These are phyloP conservation scores for Ustilago bromivora DNA, from an alignment of 1,284 basidiomycete genomes.

Conservation along the genomic window DNA sequence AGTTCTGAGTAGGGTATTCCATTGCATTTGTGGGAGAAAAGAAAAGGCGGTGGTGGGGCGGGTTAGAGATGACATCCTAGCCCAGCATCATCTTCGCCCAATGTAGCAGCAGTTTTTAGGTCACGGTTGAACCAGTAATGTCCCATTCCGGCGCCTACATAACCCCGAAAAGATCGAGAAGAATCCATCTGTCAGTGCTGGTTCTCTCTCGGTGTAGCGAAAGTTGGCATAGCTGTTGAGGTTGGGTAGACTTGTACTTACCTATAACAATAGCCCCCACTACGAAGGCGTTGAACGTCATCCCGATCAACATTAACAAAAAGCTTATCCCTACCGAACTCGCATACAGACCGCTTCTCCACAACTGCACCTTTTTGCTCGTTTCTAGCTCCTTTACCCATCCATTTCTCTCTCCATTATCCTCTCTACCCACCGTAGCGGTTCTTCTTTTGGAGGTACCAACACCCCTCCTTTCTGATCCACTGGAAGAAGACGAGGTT, in stretches of 20 bases:
- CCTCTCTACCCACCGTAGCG: neutral
- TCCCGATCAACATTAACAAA: slow-evolving; percentile 57
- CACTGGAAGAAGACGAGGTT: neutral
- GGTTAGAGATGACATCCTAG: slow-evolving; percentile 6
- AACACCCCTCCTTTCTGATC: neutral
- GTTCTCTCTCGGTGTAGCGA: too few relatives aligned
- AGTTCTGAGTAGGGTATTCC: neutral
- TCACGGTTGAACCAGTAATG: slow-evolving; percentile 46
- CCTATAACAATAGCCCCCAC: slow-evolving; percentile 54
- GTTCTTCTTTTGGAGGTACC: slow-evolving; percentile 10
- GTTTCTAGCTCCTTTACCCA: slow-evolving; percentile 23
- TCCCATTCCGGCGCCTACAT: slow-evolving; percentile 38
- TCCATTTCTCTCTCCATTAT: neutral
- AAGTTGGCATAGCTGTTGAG: too few relatives aligned
- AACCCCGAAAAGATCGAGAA: too few relatives aligned
- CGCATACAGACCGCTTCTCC: slow-evolving; percentile 45
- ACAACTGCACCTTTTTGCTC: slow-evolving; percentile 14
- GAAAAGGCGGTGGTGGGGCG: too few relatives aligned
- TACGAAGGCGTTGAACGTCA: slow-evolving; percentile 62
- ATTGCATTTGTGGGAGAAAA: neutral
- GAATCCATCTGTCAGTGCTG: too few relatives aligned
- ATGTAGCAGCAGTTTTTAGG: neutral
- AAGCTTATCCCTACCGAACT: slow-evolving; percentile 42
- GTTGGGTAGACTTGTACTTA: slow-evolving; percentile 13
- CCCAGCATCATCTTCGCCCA: neutral